Percentiles rank a stretch among this genome's conserved stretches.
phyloP scores from a whole-genome alignment of 2,329 filamentous ascomycete species.

The Stagonosporopsis cucurbitacearum region DNA sequence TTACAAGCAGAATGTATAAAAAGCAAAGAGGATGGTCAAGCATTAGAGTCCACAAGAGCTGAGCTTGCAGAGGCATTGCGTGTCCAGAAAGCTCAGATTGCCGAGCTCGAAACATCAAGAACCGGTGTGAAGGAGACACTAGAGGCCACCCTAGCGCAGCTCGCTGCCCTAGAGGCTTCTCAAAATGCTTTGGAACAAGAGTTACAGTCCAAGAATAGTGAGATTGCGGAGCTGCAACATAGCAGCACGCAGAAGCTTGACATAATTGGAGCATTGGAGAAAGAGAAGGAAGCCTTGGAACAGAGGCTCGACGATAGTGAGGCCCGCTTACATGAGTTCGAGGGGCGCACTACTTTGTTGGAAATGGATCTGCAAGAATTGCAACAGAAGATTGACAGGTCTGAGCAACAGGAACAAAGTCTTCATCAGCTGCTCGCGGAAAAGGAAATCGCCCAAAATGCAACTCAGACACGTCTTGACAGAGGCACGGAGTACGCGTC shows the following conservation, averaged over 20 bases:
- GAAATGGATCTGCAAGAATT: constrained; percentile 29
- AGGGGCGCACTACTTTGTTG: constrained; percentile 28
- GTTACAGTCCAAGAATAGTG: constrained; percentile 33
- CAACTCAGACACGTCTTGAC: constrained; percentile 28
- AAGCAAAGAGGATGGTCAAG: constrained; percentile 31
- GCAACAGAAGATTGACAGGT: constrained; percentile 28
- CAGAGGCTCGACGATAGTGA: constrained; percentile 25
- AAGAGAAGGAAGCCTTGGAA: constrained; percentile 33
- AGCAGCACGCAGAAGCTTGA: constrained; percentile 23
- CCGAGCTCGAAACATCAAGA: constrained; percentile 37
- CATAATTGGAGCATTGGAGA: constrained; percentile 30
- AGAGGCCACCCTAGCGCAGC: constrained; percentile 28
- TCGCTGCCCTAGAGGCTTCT: constrained; percentile 26
- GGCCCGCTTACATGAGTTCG: constrained; percentile 31
- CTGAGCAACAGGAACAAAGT: constrained; percentile 30
- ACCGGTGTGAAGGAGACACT: constrained; percentile 31
- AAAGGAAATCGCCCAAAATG: constrained; percentile 27
- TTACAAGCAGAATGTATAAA: constrained; percentile 41
- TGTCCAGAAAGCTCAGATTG: constrained; percentile 39
- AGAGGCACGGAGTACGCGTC: constrained; percentile 29
- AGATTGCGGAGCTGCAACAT: constrained; percentile 38
- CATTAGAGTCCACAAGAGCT: constrained; percentile 26
- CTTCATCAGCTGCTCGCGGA: constrained; percentile 32
- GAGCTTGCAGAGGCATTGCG: constrained; percentile 37
- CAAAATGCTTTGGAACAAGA: constrained; percentile 32